phyloP scores from a whole-genome alignment of 2,329 filamentous ascomycete genomes.

The Phaeosphaeria sp. region DNA sequence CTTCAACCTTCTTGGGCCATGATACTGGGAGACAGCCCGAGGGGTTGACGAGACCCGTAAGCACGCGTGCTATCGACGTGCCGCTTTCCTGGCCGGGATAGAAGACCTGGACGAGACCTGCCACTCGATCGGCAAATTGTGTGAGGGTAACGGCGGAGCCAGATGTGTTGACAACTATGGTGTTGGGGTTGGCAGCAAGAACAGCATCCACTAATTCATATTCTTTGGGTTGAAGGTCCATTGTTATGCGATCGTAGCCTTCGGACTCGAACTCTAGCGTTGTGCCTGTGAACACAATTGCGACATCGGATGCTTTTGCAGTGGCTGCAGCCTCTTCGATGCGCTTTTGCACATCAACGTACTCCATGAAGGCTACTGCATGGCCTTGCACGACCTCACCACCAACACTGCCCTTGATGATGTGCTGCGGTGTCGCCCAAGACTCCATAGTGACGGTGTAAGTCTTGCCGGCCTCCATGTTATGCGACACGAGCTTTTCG shows the following conservation, averaged over 20 bases:
- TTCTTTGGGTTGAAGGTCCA: slow-evolving; percentile 64
- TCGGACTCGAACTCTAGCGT: slow-evolving; percentile 77
- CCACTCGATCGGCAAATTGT: slow-evolving; percentile 76
- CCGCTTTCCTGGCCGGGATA: slow-evolving; percentile 85
- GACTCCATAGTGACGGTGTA: slow-evolving; percentile 42
- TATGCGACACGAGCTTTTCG: slow-evolving; percentile 65
- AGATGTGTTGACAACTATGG: slow-evolving; percentile 81
- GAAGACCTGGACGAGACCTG: slow-evolving; percentile 78
- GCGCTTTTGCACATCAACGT: slow-evolving; percentile 59
- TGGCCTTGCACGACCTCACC: slow-evolving; percentile 12
- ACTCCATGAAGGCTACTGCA: slow-evolving; percentile 69
- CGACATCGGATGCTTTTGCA: slow-evolving; percentile 48
- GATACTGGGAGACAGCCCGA: slow-evolving; percentile 76
- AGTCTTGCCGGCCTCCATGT: slow-evolving; percentile 64
- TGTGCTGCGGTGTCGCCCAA: slow-evolving; percentile 13
- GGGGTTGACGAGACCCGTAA: slow-evolving; percentile 77
- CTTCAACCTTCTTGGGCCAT: slow-evolving; percentile 59
- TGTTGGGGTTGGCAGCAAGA: slow-evolving; percentile 66
- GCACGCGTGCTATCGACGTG: slow-evolving; percentile 75
- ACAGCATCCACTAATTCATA: slow-evolving; percentile 68
- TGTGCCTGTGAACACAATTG: slow-evolving; percentile 66
- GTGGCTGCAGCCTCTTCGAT: slow-evolving; percentile 16
- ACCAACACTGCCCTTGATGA: slow-evolving; percentile 4
- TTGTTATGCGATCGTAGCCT: slow-evolving; percentile 65
- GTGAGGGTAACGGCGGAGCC: slow-evolving; percentile 76